Percentiles rank a stretch among this genome's conserved stretches.
These are phyloP conservation scores for Sambucus nigra DNA, from an alignment of 129 eudicot genomes.

Conservation along the genomic window DNA sequence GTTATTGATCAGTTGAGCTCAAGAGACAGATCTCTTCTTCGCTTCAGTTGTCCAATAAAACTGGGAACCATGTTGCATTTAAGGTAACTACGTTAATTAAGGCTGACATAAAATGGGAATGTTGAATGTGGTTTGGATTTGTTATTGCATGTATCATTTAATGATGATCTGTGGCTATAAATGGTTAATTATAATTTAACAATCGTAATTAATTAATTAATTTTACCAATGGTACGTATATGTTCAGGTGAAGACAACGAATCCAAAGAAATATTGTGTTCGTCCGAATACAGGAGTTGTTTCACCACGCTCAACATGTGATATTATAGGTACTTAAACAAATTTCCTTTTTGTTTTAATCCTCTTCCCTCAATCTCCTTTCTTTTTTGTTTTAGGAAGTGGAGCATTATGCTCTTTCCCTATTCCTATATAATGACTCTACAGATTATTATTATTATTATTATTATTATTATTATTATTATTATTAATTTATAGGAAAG, in stretches of 20 bases:
- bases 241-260: slow-evolving; percentile 81
- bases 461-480: too few species aligned
- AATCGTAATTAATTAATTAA: not conserved
- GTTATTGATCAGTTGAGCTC: slow-evolving; percentile 52
- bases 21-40: slow-evolving; percentile 89
- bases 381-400: too few species aligned
- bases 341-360: slow-evolving; percentile 1
- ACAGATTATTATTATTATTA: too few species aligned
- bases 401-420: too few species aligned
- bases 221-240: not conserved
- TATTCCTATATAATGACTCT: too few species aligned
- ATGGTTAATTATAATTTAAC: not conserved
- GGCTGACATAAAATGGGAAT: not conserved
- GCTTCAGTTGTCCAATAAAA: slow-evolving; percentile 62
- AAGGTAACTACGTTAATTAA: slow-evolving; percentile 33
- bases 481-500: too few species aligned
- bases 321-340: slow-evolving; percentile 47
- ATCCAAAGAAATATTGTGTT: slow-evolving; percentile 94
- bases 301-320: slow-evolving; percentile 68
- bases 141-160: not conserved
- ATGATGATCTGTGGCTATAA: not conserved
- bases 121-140: slow-evolving; percentile 7
- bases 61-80: slow-evolving; percentile 79
- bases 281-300: slow-evolving; percentile 93
- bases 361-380: not conserved